Evolutionary conservation across 768 basidiomycete genomes (phyloP), one percentile per base, ranked within the genome.

Genomic region (Mycena albidolilacea): DNA sequence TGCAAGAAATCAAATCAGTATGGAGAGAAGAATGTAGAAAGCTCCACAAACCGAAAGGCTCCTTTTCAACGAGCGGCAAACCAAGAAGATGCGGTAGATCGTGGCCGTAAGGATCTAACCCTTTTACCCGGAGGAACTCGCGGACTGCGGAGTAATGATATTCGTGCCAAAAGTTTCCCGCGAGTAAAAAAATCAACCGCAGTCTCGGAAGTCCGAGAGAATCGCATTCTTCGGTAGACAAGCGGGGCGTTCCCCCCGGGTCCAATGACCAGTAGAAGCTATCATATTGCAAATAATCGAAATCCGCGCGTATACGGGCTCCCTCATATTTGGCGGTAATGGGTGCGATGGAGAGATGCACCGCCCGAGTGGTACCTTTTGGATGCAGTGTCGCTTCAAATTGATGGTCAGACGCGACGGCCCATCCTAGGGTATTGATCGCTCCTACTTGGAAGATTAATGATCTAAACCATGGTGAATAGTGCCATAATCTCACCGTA

Each of bases 121-220:
- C 43, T 46, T 44, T 62, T 21, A 43, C n/a, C 19, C 21, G 23
- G 5, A 23, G 12, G 46, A 62, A 62, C 23, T 62, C 61, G 21
- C 61, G 21, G 44, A 62, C 46, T 8, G 61, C 61, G n/a, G 10
- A 44, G 61, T 62, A 62, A n/a, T 62, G 61, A 44, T 62, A 62
- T 14, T 62, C 41, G 12, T 23, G 39, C 61, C 61, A 62, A 43
- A n/a, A 60, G 39, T 39, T n/a, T 60, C 14, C 58, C 37, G 19
- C 39, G 37, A 35, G 58, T 14, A 41, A 7, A n/a, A 60, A 60
- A 60, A 6, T 6, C 7, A 60, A 60, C 30, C 39, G 58, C 7
- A 60, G 5, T 39, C 52, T 54, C 7, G 64, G 64, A 12, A 65
- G 17, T 2, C 64, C 50, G 5, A 65, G 5, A 15, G 7, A 7